Base-by-base conservation (phyloP, 1,284 basidiomycete species). In the Macrocybe sp. region DNA sequence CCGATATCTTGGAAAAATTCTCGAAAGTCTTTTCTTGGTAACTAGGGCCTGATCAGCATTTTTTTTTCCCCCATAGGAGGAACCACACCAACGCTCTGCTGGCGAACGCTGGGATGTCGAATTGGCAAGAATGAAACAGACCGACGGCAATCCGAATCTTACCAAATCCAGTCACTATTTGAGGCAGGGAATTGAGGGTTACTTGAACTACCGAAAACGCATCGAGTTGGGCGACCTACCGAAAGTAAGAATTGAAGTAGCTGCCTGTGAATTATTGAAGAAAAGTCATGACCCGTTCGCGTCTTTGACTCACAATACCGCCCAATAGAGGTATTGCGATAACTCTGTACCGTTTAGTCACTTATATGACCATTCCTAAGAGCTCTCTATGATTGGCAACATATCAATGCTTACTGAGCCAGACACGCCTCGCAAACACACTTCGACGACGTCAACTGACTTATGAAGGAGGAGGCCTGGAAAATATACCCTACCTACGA, bases 401-500 rank as follows among this genome's bases (percentile, higher is more conserved):
- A 14, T 44, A 8, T 11, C 7, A 10, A 29, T 7, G 42, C 52
- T 41, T 42, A 53, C 54, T 48, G 32, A 52, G 36, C 51, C 55
- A 56, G 32, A 55, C 54, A 22, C 54, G 47, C 30, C 48, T 42
- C 10, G 46, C 54, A 35, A 55, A 55, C 10, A 55, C 46, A 45
- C 54, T 55, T 8, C 3, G 10, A n/a, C 36, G 35, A 11, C 7
- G 9, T 7, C 39, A 14, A 44, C 31, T 14, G 34, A 37, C 34
- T 6, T 28, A 7, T 30, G 8, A 12, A 34, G n/a, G 6, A 14
- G 10, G 7, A 31, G 12, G 32, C 22, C 3, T n/a, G 34, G 32
- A 30, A 14, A 37, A 22, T 8, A 4, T 7, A 39, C 51, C 51
- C 29, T 44, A 58, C 56, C 53, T 49, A 53, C 56, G 30, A 37